Base-by-base conservation (phyloP, 169 alveolate genomes). In the Cryptosporidium ubiquitum region DNA sequence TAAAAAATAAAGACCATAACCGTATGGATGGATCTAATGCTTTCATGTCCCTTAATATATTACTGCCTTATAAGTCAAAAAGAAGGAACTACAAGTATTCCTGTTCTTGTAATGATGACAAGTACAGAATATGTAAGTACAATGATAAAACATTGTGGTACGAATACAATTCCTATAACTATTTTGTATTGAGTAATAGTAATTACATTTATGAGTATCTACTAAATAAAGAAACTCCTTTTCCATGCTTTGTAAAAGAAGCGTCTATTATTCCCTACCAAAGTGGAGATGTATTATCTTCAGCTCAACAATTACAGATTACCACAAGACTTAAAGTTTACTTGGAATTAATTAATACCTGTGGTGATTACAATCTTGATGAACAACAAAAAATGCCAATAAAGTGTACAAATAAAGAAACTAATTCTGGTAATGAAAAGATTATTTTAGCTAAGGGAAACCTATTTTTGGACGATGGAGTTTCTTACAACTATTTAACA, bases 241-340 rank as follows among this genome's bases (percentile, higher is more conserved):
- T 64, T 40, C 89, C 89, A 18, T 79, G 89, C n/a, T 79, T 60
- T 42, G 75, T 79, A n/a, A 79, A 64, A 47, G 69, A 79, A 6
- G 68, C 68, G 20, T 16, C 68, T 33, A 79, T 79, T 39, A 79
- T 79, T 44, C 73, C 89, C 60, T 40, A 26, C 20, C 89, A 79
- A 61, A 61, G 55, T 42, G 89, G 75, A 23, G 66, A 16, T 42
- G 89, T 79, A 6, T n/a, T 44, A n/a, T 79, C 89, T 5, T 79
- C 89, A 42, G 47, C 29, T n/a, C 75, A 61, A 31, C 89, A 79
- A 42, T 7, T 40, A 47, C 73, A 79, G 26, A 16, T 61, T 7
- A 68, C 89, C 12, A 60, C 64, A 1, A 26, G 51, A 3, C 55
- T 79, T 44, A 47, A 64, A 64, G 20, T 79, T 37, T 79, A 61